Conservation (phyloP, 306 rosid genomes). For the Vicia faba region DNA sequence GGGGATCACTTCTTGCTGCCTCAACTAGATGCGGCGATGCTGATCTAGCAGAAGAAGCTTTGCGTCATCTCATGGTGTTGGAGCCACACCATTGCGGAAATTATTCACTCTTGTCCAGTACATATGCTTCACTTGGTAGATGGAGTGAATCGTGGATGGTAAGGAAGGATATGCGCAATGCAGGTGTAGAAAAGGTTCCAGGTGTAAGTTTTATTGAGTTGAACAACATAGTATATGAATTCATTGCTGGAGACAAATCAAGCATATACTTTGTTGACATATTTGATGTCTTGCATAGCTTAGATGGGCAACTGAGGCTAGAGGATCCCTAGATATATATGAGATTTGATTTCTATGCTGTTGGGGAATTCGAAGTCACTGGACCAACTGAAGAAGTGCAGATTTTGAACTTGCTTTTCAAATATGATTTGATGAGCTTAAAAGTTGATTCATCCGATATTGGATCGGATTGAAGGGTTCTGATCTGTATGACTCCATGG, state of each 20-base stretch:
- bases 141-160: constrained; percentile 66
- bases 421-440: too few species aligned
- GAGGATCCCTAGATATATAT: constrained; percentile 18
- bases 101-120: constrained; percentile 63
- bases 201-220: constrained; percentile 66
- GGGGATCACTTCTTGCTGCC: constrained; percentile 81
- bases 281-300: constrained; percentile 44
- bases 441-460: too few species aligned
- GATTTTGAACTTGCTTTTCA: not conserved
- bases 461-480: too few species aligned
- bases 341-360: not conserved
- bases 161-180: constrained; percentile 63
- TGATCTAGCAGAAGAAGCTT: constrained; percentile 59
- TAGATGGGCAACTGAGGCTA: constrained; percentile 47
- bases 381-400: not conserved
- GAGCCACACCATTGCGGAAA: constrained; percentile 65
- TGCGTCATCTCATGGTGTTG: constrained; percentile 47
- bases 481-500: too few species aligned
- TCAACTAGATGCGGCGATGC: constrained; percentile 51
- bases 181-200: constrained; percentile 54
- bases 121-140: constrained; percentile 58
- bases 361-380: not conserved
- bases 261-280: constrained; percentile 43
- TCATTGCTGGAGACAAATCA: constrained; percentile 63
- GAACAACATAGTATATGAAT: constrained; percentile 64